Evolutionary conservation across 1,284 basidiomycete species (phyloP).

Genomic region (Microbotryum lychnidis-dioicae): DNA sequence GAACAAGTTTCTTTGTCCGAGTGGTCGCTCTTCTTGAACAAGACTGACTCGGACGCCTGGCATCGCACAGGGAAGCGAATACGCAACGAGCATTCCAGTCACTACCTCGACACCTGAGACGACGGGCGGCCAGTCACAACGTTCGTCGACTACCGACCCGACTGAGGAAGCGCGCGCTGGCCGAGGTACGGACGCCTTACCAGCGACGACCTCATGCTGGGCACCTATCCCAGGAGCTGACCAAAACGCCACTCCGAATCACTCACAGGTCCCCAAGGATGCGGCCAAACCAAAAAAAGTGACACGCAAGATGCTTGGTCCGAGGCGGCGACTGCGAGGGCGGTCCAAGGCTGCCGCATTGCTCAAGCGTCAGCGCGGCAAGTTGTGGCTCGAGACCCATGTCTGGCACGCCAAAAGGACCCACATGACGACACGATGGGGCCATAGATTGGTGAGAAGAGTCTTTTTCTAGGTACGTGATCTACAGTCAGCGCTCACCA

Average conservation of each 20-base stretch:
- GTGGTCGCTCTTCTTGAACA: no score
- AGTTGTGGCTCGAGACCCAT: slow-evolving; percentile 86
- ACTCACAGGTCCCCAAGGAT: slow-evolving; percentile 62
- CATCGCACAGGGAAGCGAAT: slow-evolving; percentile 44
- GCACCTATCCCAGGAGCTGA: no score
- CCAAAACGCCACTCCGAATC: background rate
- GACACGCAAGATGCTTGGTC: slow-evolving; percentile 34
- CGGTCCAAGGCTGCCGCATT: slow-evolving; percentile 18
- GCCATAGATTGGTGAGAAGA: slow-evolving; percentile 61
- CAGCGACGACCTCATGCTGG: no score
- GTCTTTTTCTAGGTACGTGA: no score
- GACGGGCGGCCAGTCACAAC: slow-evolving; percentile 86
- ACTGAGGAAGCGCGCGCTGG: slow-evolving; percentile 64
- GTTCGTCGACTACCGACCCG: slow-evolving; percentile 75
- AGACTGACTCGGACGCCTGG: background rate
- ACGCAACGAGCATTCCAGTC: slow-evolving; percentile 82
- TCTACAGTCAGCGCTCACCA: no score
- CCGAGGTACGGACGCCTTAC: slow-evolving; percentile 52
- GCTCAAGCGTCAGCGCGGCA: slow-evolving; percentile 40
- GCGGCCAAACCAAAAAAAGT: slow-evolving; percentile 47
- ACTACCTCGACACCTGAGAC: slow-evolving; percentile 74
- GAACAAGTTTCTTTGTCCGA: no score
- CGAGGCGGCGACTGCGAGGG: slow-evolving; percentile 41
- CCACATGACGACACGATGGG: slow-evolving; percentile 84
- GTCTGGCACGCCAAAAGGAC: slow-evolving; percentile 91